phyloP scores from a whole-genome alignment of 176 grass and related monocot genomes.

The Stipa capillata region DNA sequence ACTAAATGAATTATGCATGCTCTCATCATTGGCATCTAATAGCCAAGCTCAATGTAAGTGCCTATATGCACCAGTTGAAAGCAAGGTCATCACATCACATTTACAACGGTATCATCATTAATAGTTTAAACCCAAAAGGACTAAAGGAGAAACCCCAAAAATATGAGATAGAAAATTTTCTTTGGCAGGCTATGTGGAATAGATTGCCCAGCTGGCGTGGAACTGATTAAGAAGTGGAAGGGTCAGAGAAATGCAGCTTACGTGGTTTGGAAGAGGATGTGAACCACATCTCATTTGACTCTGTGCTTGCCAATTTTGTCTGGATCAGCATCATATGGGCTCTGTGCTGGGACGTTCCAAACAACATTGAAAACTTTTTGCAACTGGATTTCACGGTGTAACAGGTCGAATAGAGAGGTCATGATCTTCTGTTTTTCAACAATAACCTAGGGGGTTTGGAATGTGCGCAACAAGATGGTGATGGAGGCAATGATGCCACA shows the following conservation, averaged over 20 bases:
- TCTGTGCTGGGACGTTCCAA: background rate
- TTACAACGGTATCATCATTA: background rate
- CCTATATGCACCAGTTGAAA: background rate
- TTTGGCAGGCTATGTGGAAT: background rate
- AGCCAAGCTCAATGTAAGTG: background rate
- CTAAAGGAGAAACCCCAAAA: background rate
- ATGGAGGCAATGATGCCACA: background rate
- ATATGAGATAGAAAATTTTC: background rate
- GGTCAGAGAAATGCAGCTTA: background rate
- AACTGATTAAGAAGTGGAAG: background rate
- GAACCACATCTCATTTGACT: background rate
- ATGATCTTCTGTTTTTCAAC: background rate
- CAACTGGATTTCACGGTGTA: background rate
- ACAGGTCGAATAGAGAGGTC: background rate
- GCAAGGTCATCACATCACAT: background rate
- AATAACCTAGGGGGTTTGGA: background rate
- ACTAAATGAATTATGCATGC: background rate
- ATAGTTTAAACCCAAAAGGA: background rate
- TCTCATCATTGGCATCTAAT: background rate
- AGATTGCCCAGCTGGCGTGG: background rate
- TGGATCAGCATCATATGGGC: background rate
- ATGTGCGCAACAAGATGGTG: background rate
- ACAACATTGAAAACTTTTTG: background rate
- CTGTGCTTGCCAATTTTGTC: background rate
- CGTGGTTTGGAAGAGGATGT: background rate